These are phyloP conservation scores for Lomentospora prolificans DNA, from an alignment of 2,329 filamentous ascomycete genomes.

Conservation along the genomic window DNA sequence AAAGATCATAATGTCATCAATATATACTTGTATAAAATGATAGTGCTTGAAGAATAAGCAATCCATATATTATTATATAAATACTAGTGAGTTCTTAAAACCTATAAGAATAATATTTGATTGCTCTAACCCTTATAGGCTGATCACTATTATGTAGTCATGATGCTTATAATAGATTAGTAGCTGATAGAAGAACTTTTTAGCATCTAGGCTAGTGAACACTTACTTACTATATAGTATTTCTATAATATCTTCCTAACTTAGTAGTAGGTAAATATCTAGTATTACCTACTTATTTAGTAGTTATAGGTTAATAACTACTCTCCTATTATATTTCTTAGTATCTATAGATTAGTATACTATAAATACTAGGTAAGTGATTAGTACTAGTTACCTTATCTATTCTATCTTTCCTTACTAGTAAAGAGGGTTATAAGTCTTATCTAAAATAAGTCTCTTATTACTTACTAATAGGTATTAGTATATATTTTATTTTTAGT, in stretches of 20 bases:
- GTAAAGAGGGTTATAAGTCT: not conserved
- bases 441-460: not conserved
- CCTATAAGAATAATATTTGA: constrained; percentile 4
- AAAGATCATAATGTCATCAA: not conserved
- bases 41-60: constrained; percentile 8
- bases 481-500: too few relatives aligned
- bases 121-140: not conserved
- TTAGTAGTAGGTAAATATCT: not conserved
- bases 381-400: not conserved
- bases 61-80: constrained; percentile 10
- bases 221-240: not conserved
- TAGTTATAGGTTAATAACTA: constrained; percentile 4
- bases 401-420: not conserved
- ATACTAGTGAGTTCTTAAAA: constrained; percentile 7
- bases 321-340: not conserved
- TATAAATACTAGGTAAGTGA: not conserved
- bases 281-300: not conserved
- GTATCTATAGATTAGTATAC: not conserved
- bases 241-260: not conserved
- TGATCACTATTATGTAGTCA: not conserved
- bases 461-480: not conserved
- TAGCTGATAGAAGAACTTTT: not conserved
- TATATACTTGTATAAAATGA: constrained; percentile 4
- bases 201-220: not conserved
- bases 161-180: not conserved